Base-by-base conservation (phyloP, 768 basidiomycete species). In the Phylloporus arenicola region DNA sequence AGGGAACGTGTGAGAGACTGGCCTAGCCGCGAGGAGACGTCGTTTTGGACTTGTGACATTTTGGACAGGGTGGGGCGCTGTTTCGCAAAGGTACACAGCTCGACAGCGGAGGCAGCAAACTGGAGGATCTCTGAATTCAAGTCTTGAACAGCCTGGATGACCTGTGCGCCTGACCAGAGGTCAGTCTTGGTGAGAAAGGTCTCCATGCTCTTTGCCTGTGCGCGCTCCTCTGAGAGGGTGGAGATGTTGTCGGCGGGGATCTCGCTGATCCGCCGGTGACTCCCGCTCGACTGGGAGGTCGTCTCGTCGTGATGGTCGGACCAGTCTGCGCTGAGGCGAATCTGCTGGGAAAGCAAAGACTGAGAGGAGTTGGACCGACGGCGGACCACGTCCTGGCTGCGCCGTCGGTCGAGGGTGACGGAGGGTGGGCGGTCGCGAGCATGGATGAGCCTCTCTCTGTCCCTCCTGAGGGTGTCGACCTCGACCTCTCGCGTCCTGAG, bases 91-190 rank as follows among this genome's bases (percentile, higher is more conserved):
- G 75, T 74, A 56, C 79, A 82, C 37, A 81, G 71, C 65, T 90
- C 87, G 14, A 84, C 82, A 7, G 84, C 86, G 20, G 82, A 78
- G 14, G 86, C 85, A 9, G 86, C 83, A 52, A 86, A 86, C 55
- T 87, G 87, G n/a, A 86, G 75, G 51, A 88, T 84, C 66, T 88
- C 86, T 0, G 84, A 81, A 62, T 89, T 89, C 64, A 89, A 75
- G 59, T 89, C 87, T 55, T 85, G 82, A 13, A 89, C 81, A 3
- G 84, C 82, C 61, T 89, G 86, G 43, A 89, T 77, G 63, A 89
- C 76, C 62, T 88, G 85, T 1, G 84, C 81, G 12, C 87, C 87
- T 2, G 86, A 86, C 84, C 82, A 86, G 27, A 65, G 59, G 65
- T 89, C 87, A 29, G 80, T 82, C 53, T 86, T 83, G 14, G 85